These are phyloP conservation scores for Lineolata rhizophorae DNA, from an alignment of 495 filamentous ascomycete species.

Conservation along the genomic window DNA sequence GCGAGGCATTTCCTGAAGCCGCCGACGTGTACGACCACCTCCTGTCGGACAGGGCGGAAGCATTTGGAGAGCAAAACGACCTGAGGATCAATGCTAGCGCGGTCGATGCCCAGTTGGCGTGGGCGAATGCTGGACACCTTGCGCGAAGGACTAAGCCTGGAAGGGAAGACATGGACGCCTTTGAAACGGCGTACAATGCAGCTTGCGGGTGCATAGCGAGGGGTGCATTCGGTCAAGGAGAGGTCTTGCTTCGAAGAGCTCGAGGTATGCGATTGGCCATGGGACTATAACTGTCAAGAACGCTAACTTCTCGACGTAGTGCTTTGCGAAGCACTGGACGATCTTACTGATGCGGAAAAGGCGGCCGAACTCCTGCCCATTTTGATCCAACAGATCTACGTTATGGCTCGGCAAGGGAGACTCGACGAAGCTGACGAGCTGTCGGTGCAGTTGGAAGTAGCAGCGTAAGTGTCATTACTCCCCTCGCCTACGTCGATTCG, in stretches of 20 bases:
- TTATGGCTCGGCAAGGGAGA: conserved; percentile 50
- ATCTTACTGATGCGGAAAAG: conserved; percentile 66
- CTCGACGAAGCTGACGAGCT: conserved; percentile 47
- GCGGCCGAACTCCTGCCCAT: conserved; percentile 68
- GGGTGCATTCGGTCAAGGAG: conserved; percentile 51
- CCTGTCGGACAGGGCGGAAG: conserved; percentile 20
- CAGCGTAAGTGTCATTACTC: conserved; percentile 27
- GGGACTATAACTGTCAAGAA: no score
- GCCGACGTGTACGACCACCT: conserved; percentile 47
- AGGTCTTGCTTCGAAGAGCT: conserved; percentile 62
- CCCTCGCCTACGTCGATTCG: neutral
- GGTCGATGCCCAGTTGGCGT: conserved; percentile 67
- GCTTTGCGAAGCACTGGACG: conserved; percentile 64
- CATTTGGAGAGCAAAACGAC: conserved; percentile 59
- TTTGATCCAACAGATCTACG: conserved; percentile 66
- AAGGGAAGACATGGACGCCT: conserved; percentile 66
- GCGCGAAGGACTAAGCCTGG: conserved; percentile 32
- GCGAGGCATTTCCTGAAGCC: conserved; percentile 57
- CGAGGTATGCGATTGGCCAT: conserved; percentile 42
- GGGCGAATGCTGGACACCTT: conserved; percentile 38
- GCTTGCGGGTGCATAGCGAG: conserved; percentile 70
- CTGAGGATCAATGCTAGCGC: conserved; percentile 68
- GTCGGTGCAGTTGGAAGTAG: conserved; percentile 36
- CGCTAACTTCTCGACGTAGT: conserved; percentile 23
- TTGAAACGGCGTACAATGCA: conserved; percentile 85